Percentiles rank a stretch among this genome's conserved stretches.
These are phyloP conservation scores for Trichomonas gallinae DNA, from an alignment of 208 protist species.

Conservation along the genomic window DNA sequence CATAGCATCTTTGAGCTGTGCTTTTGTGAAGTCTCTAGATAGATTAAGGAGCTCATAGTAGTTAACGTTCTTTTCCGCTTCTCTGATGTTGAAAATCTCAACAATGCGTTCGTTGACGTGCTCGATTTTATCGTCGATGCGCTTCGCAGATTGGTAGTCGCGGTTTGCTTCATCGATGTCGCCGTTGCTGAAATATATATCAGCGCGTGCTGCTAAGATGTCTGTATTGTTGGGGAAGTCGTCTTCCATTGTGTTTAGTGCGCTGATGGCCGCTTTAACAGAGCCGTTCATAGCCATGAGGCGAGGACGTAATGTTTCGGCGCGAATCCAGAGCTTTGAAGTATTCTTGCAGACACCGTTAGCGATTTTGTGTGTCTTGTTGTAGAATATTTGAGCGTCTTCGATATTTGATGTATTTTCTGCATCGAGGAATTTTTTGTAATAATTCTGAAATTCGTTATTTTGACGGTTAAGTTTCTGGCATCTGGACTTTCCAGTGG, in stretches of 20 bases:
- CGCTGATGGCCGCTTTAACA: background rate
- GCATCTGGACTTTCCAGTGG: background rate
- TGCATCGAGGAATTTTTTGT: background rate
- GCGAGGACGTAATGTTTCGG: background rate
- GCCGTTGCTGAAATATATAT: background rate
- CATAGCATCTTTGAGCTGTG: background rate
- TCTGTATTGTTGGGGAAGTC: background rate
- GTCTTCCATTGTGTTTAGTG: background rate
- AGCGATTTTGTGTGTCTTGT: background rate
- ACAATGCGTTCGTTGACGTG: background rate
- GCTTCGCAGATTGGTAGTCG: background rate
- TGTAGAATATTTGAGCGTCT: background rate
- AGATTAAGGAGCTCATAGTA: background rate
- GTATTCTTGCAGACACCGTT: background rate
- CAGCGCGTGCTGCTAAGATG: background rate
- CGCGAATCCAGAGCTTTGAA: background rate
- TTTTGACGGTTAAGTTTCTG: background rate
- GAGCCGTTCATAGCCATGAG: background rate
- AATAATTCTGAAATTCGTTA: background rate
- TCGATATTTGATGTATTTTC: background rate
- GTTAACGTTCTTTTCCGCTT: background rate
- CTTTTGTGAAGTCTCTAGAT: background rate
- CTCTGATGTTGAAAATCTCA: background rate
- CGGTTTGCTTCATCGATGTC: background rate
- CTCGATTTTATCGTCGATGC: background rate